phyloP scores from a whole-genome alignment of 2,329 filamentous ascomycete species.

The Hypoxylon sp. region DNA sequence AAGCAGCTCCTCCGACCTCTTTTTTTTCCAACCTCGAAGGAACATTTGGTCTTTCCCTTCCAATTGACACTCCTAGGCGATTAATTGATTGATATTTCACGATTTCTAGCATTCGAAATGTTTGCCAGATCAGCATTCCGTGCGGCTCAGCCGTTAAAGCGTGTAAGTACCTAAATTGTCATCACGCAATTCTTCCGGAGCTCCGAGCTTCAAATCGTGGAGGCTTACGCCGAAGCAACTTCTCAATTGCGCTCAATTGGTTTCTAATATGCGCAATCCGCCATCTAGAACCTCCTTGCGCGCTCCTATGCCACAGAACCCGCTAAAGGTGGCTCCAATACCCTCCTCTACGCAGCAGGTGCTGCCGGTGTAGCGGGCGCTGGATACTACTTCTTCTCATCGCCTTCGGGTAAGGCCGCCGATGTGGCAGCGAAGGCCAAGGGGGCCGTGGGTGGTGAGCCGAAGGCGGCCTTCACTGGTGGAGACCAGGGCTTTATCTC shows the following conservation, averaged over 20 bases:
- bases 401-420: constrained; percentile 60
- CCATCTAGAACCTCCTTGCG: constrained; percentile 39
- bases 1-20: constrained; percentile 25
- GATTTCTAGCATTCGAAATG: constrained; percentile 51
- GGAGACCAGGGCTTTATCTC: constrained; percentile 90
- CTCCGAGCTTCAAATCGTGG: constrained; percentile 30
- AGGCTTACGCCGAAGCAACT: constrained; percentile 1
- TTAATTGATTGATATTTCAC: no score
- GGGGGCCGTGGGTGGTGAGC: constrained; percentile 52
- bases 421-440: constrained; percentile 63
- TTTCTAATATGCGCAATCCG: constrained; percentile 25
- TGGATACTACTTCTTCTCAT: constrained; percentile 64
- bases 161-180: constrained; percentile 61
- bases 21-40: constrained; percentile 6
- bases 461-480: constrained; percentile 72
- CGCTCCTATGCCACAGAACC: constrained; percentile 73
- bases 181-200: constrained; percentile 18
- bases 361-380: constrained; percentile 66
- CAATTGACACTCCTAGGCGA: constrained; percentile 27
- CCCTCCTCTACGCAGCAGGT: constrained; percentile 67
- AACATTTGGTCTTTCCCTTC: constrained; percentile 7
- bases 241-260: constrained; percentile 13
- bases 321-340: constrained; percentile 64
- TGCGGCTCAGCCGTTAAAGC: constrained; percentile 63
- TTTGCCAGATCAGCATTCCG: constrained; percentile 65